Evolutionary conservation across 768 basidiomycete genomes (phyloP), one percentile per base, ranked within the genome.

Genomic region (Hemileccinum rubropunctum): DNA sequence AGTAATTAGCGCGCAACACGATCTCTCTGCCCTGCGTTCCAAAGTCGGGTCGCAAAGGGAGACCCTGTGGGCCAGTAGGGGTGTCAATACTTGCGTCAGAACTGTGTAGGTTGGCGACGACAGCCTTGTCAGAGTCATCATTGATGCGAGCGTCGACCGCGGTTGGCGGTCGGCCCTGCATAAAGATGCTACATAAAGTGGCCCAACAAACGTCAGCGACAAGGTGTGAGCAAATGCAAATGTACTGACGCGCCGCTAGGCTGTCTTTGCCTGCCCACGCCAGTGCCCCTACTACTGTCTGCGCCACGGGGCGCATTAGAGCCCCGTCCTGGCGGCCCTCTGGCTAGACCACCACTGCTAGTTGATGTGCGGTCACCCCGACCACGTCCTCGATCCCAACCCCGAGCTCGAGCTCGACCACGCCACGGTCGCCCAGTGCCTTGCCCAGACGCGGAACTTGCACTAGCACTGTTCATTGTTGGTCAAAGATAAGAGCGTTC

Each of bases 81-180:
- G 18, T 17, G 18, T 3, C 17, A 3, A n/a, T 13, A n/a, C 34
- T 11, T 20, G 61, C 53, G 20, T 48, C 38, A 7, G 73, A 44
- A 3, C 49, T 47, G 13, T 58, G 53, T 35, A 77, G 59, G 1
- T 50, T 50, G 9, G 58, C 56, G 9, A 80, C 63, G 30, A 72
- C 63, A 20, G 63, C 60, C 52, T 69, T 66, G 59, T 77, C 72
- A 2, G 72, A 72, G 36, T 50, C 59, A 54, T 74, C 71, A 58
- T 57, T 18, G 71, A 64, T 50, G 71, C 88, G 88, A 45, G 75
- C 69, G 51, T 81, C 76, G 40, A 90, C 60, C n/a, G 75, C 71
- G 52, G 54, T 79, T 69, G 66, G 26, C 45, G 47, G 61, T 56
- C 54, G 57, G 46, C 57, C 62, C 32, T 63, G 63, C 42, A 65